These are phyloP conservation scores for Trichoderma atroviride DNA, from an alignment of 2,329 filamentous ascomycete genomes.

Conservation along the genomic window DNA sequence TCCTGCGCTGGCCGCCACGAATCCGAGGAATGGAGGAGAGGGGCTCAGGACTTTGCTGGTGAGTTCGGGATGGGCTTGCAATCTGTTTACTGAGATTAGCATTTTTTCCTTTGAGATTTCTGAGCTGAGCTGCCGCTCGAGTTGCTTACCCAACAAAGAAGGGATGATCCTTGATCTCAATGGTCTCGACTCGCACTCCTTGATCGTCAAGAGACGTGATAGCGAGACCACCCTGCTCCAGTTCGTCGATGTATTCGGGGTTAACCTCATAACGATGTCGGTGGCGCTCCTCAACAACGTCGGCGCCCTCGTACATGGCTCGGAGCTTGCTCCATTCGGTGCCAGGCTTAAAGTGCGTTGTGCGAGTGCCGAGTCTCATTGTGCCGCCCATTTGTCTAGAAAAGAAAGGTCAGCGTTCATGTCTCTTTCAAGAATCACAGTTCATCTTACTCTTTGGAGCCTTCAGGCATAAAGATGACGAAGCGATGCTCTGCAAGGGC, in stretches of 20 bases:
- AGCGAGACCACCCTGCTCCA: conserved; percentile 69
- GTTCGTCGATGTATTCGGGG: conserved; percentile 69
- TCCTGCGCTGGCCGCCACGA: conserved; percentile 76
- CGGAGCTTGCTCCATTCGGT: conserved; percentile 80
- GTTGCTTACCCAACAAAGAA: conserved; percentile 64
- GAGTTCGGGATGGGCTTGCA: conserved; percentile 91
- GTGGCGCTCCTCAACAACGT: conserved; percentile 71
- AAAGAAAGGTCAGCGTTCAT: neutral
- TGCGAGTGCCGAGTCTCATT: conserved; percentile 79
- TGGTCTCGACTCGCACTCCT: conserved; percentile 78
- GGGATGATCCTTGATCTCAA: conserved; percentile 81
- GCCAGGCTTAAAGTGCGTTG: conserved; percentile 73
- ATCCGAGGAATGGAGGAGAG: conserved; percentile 66
- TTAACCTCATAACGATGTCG: conserved; percentile 92
- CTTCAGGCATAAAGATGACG: conserved; percentile 91
- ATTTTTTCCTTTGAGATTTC: conserved; percentile 48
- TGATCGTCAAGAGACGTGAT: conserved; percentile 81
- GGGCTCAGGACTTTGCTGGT: conserved; percentile 51
- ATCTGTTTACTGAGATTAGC: neutral
- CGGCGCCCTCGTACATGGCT: conserved; percentile 66
- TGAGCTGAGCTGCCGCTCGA: neutral
- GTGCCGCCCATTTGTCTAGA: conserved; percentile 69
- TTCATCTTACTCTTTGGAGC: conserved; percentile 43
- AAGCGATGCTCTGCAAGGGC: conserved; percentile 62
- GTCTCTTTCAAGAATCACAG: neutral